Percentiles rank a stretch among this genome's conserved stretches.
phyloP scores from a whole-genome alignment of 345 rosid species.

The Kandelia obovata region DNA sequence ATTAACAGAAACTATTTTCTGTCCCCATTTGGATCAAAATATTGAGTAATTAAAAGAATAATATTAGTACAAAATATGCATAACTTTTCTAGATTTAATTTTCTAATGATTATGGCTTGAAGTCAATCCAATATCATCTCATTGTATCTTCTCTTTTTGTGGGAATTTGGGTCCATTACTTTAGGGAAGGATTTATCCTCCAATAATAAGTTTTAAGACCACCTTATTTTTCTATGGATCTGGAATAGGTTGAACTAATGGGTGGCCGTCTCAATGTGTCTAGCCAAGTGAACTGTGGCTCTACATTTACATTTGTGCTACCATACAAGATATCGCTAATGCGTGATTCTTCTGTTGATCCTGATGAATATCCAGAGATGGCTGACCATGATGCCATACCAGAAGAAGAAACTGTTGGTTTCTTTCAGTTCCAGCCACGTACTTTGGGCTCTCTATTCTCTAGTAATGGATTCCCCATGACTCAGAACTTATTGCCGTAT shows the following conservation, averaged over 20 bases:
- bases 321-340: slow-evolving; percentile 68
- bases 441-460: slow-evolving; percentile 56
- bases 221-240: slow-evolving; percentile 20
- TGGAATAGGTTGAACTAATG: slow-evolving; percentile 83
- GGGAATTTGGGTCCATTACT: not conserved
- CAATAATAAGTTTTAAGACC: not conserved
- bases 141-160: not conserved
- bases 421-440: slow-evolving; percentile 77
- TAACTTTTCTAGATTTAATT: no score
- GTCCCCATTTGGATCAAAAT: not conserved
- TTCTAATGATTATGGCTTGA: no score
- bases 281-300: slow-evolving; percentile 74
- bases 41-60: no score
- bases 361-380: slow-evolving; percentile 76
- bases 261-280: slow-evolving; percentile 88
- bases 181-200: no score
- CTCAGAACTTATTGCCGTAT: slow-evolving; percentile 33
- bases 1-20: not conserved
- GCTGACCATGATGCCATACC: slow-evolving; percentile 46
- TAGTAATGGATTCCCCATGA: slow-evolving; percentile 48
- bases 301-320: slow-evolving; percentile 79
- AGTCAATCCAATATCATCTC: no score
- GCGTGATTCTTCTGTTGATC: slow-evolving; percentile 62
- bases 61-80: no score
- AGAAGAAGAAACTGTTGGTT: slow-evolving; percentile 66